Evolutionary conservation across 306 rosid species (phyloP).

Genomic region (Sicyos edulis): DNA sequence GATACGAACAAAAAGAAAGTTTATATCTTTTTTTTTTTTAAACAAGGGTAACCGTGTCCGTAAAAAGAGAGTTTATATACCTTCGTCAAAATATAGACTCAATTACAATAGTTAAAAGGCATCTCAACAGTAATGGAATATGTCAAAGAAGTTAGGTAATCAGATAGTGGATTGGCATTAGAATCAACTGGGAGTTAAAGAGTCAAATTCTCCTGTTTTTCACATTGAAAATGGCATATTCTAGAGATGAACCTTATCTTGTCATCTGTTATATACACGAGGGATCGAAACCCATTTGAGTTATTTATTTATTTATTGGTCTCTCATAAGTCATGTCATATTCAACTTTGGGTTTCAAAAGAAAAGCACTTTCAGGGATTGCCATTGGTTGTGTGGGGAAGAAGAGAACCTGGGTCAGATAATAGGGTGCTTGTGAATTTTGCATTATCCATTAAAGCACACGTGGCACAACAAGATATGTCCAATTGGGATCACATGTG

Average conservation of each 20-base stretch:
- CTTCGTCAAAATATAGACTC: too few species aligned
- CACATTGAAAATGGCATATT: conserved; percentile 16
- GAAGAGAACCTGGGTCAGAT: conserved; percentile 19
- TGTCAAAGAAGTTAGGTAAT: not conserved
- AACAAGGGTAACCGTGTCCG: too few species aligned
- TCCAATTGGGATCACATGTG: conserved; percentile 24
- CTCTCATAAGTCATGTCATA: not conserved
- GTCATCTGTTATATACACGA: conserved; percentile 4
- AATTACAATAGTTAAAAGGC: too few species aligned
- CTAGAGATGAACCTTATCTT: conserved; percentile 22
- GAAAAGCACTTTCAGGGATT: not conserved
- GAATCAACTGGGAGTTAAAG: not conserved
- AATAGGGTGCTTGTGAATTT: conserved; percentile 8
- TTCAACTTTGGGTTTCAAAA: too few species aligned
- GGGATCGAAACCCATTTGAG: conserved; percentile 22
- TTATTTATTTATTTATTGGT: not conserved
- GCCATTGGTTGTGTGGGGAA: conserved; percentile 19
- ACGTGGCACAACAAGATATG: conserved; percentile 19
- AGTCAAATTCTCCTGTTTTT: not conserved
- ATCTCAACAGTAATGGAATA: not conserved
- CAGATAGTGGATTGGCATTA: not conserved
- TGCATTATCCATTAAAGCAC: conserved; percentile 21
- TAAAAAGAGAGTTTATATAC: too few species aligned
- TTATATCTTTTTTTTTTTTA: too few species aligned
- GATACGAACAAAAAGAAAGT: too few species aligned